Conservation (phyloP, 2,329 filamentous ascomycete species). For the Talaromyces rugulosus region DNA sequence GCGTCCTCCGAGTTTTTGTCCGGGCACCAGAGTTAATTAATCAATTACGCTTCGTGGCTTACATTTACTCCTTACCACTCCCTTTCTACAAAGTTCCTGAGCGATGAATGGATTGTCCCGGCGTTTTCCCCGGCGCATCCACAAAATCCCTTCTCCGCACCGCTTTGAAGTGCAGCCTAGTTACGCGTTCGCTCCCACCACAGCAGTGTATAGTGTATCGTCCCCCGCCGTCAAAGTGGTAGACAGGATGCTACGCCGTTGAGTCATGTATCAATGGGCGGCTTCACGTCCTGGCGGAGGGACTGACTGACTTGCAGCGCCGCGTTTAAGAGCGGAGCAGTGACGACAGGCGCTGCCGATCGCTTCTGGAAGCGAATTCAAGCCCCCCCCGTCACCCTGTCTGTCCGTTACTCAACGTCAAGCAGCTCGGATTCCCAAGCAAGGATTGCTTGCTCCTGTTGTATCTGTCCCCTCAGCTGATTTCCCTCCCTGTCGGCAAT, state of each 20-base stretch:
- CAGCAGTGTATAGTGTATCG: neutral
- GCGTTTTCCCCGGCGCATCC: neutral
- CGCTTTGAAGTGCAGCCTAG: neutral
- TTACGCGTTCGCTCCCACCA: neutral
- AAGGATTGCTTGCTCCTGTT: neutral
- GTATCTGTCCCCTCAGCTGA: neutral
- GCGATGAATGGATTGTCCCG: neutral
- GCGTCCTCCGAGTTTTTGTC: neutral
- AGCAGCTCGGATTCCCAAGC: no score
- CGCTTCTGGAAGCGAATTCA: neutral
- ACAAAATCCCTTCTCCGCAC: neutral
- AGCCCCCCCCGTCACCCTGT: neutral
- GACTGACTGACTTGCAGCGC: neutral
- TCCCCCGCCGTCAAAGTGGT: neutral
- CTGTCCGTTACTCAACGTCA: neutral
- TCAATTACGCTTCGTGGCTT: neutral
- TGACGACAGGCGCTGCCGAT: constrained; percentile 4
- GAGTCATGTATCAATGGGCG: neutral
- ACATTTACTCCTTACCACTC: no score
- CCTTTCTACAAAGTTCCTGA: no score
- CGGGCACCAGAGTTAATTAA: neutral
- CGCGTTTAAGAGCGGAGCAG: neutral
- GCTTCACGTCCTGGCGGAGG: neutral
- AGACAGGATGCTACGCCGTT: neutral
- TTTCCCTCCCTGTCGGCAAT: neutral